Evolutionary conservation across 192 early-diverging fungal genomes (phyloP).

Genomic region (Entomortierella chlamydospora): DNA sequence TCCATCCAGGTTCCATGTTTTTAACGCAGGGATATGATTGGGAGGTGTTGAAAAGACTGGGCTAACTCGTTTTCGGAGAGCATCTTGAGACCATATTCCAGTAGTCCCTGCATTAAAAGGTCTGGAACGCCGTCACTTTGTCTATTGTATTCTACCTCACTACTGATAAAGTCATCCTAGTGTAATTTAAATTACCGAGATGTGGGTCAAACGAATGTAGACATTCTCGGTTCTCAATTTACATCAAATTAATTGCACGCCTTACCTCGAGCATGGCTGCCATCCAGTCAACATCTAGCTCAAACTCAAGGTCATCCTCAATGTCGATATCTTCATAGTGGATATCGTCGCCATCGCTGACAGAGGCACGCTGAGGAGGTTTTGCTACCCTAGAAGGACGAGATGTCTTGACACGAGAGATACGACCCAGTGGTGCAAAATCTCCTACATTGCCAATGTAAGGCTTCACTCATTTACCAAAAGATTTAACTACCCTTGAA

Average conservation of each 20-base stretch:
- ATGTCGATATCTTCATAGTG: conserved; percentile 6
- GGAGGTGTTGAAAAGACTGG: conserved; percentile 49
- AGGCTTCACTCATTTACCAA: too few species aligned
- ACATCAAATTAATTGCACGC: too few species aligned
- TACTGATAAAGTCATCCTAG: conserved; percentile 31
- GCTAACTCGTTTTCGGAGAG: conserved; percentile 50
- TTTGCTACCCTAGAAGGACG: conserved; percentile 5
- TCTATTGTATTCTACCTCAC: conserved; percentile 11
- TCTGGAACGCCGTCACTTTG: background rate
- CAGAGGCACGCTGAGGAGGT: background rate
- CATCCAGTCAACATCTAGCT: conserved; percentile 42
- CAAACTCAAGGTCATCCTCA: conserved; percentile 48
- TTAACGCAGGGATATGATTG: conserved; percentile 28
- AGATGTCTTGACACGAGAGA: conserved; percentile 30
- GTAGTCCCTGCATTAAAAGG: conserved; percentile 15
- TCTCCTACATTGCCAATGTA: background rate
- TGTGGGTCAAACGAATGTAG: too few species aligned
- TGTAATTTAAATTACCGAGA: background rate
- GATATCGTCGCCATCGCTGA: too few species aligned
- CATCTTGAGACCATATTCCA: conserved; percentile 55
- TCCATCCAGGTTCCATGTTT: background rate
- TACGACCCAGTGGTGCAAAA: background rate
- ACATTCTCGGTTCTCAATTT: too few species aligned
- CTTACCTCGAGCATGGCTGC: too few species aligned
- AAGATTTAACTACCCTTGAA: too few species aligned